Base-by-base conservation (phyloP, 2,329 filamentous ascomycete species). In the Penicillium sp. region DNA sequence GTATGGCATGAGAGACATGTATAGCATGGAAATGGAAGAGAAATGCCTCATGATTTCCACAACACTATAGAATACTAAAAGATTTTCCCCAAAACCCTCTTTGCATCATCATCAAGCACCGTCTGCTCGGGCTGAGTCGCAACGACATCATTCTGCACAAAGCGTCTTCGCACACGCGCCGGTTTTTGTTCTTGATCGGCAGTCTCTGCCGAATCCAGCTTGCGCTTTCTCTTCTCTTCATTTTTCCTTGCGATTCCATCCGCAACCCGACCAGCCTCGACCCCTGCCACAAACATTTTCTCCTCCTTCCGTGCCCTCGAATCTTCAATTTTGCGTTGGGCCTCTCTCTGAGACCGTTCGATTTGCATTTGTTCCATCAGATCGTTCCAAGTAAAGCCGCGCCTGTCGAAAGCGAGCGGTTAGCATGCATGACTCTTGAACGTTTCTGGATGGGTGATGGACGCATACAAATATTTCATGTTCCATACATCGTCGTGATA, bases 401-500 rank as follows among this genome's bases (percentile, higher is more conserved):
- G 18, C 18, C 18, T 22, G 9, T 9, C 5, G 18, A 9, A 22
- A 22, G 18, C 5, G 18, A 22, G 18, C 8, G 12, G 32, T 40
- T 40, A 39, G 37, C 20, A 15, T 2, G 32, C 29, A 11, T 28
- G 41, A 68, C 66, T 2, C 65, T n/a, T n/a, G n/a, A n/a, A n/a
- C n/a, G n/a, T n/a, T n/a, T n/a, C n/a, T n/a, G n/a, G n/a, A 9
- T 22, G 18, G 18, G 18, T 64, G 18, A 22, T 22, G 9, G 18
- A 22, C 18, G 9, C 18, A 8, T 49, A 47, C 31, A 71, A 50
- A 39, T 71, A 71, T 37, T 66, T 69, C 56, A 71, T 68, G 43
- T 69, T 70, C 60, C 59, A 67, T 17, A 70, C 50, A 49, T 70
- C 69, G 46, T 70, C 68, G 33, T 65, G 62, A 37, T 71, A 71